Evolutionary conservation across 2,329 filamentous ascomycete genomes (phyloP).

Genomic region (Botrytis fabae): DNA sequence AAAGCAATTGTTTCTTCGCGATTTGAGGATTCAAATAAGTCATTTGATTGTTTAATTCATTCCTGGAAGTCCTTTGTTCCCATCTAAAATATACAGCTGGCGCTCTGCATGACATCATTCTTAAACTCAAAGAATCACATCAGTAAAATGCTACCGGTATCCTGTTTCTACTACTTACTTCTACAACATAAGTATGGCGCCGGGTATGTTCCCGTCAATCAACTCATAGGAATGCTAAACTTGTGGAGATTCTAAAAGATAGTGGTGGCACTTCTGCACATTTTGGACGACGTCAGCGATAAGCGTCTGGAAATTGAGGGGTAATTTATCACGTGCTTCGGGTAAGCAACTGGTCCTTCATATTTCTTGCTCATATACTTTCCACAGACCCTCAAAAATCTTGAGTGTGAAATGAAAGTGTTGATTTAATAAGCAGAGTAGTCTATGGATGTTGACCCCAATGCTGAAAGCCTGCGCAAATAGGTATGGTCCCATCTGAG

Average conservation of each 20-base stretch:
- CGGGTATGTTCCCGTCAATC: conserved; percentile 3
- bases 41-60: conserved; percentile 1
- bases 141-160: not conserved
- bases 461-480: no score
- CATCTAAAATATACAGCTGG: not conserved
- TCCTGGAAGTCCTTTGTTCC: conserved; percentile 9
- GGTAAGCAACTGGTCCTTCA: not conserved
- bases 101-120: conserved; percentile 11
- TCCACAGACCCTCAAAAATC: not conserved
- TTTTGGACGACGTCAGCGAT: conserved; percentile 14
- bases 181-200: not conserved
- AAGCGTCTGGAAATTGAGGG: conserved; percentile 11
- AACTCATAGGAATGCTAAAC: not conserved
- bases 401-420: not conserved
- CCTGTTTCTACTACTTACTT: not conserved
- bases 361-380: not conserved
- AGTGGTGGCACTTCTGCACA: conserved; percentile 1
- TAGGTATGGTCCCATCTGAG: not conserved
- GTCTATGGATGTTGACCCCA: not conserved
- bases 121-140: conserved; percentile 10
- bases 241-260: conserved; percentile 8
- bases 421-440: not conserved
- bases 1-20: not conserved
- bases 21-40: not conserved
- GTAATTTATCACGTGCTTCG: not conserved